These are phyloP conservation scores for Raffaelea ambrosiae DNA, from an alignment of 2,329 filamentous ascomycete species.

Conservation along the genomic window DNA sequence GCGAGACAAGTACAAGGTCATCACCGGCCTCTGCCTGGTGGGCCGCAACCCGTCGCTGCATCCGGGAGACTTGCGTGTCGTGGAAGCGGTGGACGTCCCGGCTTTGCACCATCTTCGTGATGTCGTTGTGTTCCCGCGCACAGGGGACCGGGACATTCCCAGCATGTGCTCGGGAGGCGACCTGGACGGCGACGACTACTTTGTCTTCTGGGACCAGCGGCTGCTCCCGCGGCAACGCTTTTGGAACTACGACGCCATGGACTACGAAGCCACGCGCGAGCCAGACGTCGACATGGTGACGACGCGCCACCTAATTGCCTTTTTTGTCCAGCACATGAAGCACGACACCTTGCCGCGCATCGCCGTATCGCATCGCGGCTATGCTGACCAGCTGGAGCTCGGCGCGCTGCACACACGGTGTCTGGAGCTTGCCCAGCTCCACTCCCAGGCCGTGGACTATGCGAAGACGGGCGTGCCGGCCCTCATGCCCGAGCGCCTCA, in stretches of 20 bases:
- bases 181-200: conserved; percentile 90
- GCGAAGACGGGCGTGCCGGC: conserved; percentile 81
- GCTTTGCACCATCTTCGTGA: conserved; percentile 70
- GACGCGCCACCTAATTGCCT: conserved; percentile 65
- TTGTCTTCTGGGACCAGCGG: conserved; percentile 80
- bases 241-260: conserved; percentile 72
- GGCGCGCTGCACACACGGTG: conserved; percentile 65
- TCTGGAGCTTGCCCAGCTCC: conserved; percentile 65
- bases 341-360: conserved; percentile 75
- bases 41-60: conserved; percentile 92
- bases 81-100: conserved; percentile 69
- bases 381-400: conserved; percentile 52
- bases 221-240: conserved; percentile 47
- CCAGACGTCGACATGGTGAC: conserved; percentile 54
- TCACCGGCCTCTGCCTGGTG: conserved; percentile 72
- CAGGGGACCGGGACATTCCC: conserved; percentile 54
- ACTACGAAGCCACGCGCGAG: conserved; percentile 55
- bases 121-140: conserved; percentile 71
- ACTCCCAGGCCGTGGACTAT: conserved; percentile 91
- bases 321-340: conserved; percentile 91
- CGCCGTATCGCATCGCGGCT: conserved; percentile 72
- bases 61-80: conserved; percentile 82
- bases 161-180: conserved; percentile 97
- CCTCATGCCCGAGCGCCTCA: conserved; percentile 50
- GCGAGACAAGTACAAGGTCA: conserved; percentile 41